These are phyloP conservation scores for Neurospora sp. DNA, from an alignment of 495 filamentous ascomycete species.

Conservation along the genomic window DNA sequence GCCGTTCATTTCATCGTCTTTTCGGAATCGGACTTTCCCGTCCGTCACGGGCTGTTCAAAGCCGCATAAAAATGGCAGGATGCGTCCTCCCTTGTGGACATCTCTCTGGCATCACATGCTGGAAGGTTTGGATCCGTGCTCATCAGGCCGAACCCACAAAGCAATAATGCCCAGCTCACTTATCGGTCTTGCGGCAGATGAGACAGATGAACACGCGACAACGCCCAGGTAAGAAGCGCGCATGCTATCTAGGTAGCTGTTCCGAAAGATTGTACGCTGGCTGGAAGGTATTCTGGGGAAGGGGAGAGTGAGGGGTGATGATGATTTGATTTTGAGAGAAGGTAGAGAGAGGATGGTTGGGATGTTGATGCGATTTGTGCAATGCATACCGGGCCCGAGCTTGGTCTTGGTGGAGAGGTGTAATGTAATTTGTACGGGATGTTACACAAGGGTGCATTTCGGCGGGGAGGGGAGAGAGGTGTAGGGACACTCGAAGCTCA, in stretches of 20 bases:
- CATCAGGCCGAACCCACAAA: no score
- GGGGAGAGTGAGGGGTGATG: background rate
- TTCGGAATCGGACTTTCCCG: no score
- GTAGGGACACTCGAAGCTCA: background rate
- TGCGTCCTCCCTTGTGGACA: no score
- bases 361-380: background rate
- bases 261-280: background rate
- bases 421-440: background rate
- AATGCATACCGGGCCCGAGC: no score
- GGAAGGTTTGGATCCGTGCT: no score
- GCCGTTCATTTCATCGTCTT: no score
- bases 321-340: background rate
- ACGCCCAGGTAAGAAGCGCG: background rate
- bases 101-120: no score
- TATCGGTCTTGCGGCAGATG: no score
- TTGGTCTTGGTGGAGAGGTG: background rate
- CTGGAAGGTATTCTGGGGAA: no score
- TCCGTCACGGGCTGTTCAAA: no score
- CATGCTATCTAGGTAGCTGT: background rate
- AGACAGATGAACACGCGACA: background rate
- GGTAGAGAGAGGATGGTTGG: background rate
- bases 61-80: no score
- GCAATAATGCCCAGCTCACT: no score
- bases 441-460: background rate
- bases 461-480: background rate